Evolutionary conservation across 495 filamentous ascomycete species (phyloP).

Genomic region (Tuber calosporum): DNA sequence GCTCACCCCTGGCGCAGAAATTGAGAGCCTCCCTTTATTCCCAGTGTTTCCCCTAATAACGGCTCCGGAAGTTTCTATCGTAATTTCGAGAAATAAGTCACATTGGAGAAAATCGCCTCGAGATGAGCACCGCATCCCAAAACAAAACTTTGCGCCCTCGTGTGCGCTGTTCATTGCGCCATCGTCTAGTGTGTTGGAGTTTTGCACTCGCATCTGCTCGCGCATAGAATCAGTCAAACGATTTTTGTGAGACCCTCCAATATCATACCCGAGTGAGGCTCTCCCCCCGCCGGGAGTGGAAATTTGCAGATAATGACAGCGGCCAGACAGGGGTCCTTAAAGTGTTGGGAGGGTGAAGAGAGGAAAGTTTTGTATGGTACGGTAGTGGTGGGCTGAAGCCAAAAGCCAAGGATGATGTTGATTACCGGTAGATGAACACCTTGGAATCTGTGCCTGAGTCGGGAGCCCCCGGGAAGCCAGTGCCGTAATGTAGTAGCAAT

Average conservation of each 20-base stretch:
- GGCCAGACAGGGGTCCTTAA: neutral
- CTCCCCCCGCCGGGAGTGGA: neutral
- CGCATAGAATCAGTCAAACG: neutral
- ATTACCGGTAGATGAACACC: neutral
- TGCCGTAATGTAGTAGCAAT: neutral
- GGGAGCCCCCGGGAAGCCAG: neutral
- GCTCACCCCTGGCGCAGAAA: neutral
- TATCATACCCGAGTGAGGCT: neutral
- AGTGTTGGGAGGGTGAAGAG: neutral
- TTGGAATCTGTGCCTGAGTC: neutral
- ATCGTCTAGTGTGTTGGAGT: neutral
- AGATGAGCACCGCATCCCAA: neutral
- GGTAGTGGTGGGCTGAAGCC: neutral
- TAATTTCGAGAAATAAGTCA: neutral
- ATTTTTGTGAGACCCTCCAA: neutral
- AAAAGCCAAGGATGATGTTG: neutral
- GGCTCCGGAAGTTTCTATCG: neutral
- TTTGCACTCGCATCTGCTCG: neutral
- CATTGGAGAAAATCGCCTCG: neutral
- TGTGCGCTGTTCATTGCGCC: neutral
- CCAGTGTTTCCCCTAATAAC: neutral
- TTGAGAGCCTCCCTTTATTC: neutral
- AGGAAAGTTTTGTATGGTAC: neutral
- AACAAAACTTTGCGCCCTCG: neutral
- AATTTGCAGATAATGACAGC: conserved; percentile 3